phyloP scores from a whole-genome alignment of 179 eudicot genomes.

The Beta lomatogona region DNA sequence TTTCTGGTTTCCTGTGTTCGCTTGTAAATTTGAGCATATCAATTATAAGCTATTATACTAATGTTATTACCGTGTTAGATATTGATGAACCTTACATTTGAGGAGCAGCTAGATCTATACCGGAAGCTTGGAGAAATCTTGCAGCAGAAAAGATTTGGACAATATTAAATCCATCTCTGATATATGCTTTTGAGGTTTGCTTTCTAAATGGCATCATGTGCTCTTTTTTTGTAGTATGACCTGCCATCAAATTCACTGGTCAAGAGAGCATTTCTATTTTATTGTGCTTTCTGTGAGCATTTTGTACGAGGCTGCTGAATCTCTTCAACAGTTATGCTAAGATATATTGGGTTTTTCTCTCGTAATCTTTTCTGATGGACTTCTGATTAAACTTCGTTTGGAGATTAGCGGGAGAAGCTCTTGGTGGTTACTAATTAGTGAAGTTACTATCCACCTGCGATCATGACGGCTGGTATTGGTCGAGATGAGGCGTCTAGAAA shows the following conservation, averaged over 20 bases:
- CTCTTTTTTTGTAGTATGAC: background rate
- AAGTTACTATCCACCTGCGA: background rate
- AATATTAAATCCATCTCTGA: slow-evolving; percentile 26
- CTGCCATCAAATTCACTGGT: background rate
- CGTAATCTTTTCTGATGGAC: background rate
- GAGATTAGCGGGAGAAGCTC: slow-evolving; percentile 10
- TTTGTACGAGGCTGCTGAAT: background rate
- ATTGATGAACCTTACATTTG: slow-evolving; percentile 72
- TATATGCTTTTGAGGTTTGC: slow-evolving; percentile 27
- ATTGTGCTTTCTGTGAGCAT: slow-evolving; percentile 16
- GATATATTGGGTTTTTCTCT: background rate
- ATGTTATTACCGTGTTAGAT: slow-evolving; percentile 41
- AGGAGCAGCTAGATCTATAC: slow-evolving; percentile 77
- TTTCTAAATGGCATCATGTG: slow-evolving; percentile 1
- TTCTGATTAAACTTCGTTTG: slow-evolving; percentile 9
- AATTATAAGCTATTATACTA: slow-evolving; percentile 1
- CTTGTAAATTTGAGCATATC: too few species aligned
- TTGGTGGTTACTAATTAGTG: background rate
- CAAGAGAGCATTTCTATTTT: background rate
- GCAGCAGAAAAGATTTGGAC: slow-evolving; percentile 49
- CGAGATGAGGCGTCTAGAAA: background rate
- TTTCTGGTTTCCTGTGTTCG: background rate
- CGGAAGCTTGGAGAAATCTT: slow-evolving; percentile 72
- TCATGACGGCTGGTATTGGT: slow-evolving; percentile 1
- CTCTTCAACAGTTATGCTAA: background rate